Percentiles rank a stretch among this genome's conserved stretches.
phyloP scores from a whole-genome alignment of 768 basidiomycete genomes.

The Mycena sanguinolenta region DNA sequence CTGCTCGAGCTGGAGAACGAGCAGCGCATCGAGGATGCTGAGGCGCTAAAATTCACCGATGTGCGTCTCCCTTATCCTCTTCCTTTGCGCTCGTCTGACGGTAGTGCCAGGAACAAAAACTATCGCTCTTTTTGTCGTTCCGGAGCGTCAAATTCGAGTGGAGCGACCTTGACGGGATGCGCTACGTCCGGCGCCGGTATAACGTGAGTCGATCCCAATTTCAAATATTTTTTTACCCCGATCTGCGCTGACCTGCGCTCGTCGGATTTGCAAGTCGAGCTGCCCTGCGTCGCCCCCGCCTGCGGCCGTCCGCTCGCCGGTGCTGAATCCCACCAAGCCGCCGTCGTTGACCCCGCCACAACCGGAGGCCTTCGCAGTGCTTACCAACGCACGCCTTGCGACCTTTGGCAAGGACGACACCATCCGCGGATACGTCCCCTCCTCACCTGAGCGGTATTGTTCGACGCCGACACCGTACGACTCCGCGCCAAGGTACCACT shows the following conservation, averaged over 20 bases:
- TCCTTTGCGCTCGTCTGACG: neutral
- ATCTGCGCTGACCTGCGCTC: constrained; percentile 37
- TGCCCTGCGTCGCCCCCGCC: neutral
- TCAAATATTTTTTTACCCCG: constrained; percentile 51
- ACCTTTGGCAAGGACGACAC: neutral
- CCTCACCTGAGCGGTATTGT: no score
- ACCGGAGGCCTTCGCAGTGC: no score
- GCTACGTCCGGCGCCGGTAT: no score
- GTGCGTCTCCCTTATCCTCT: constrained; percentile 43
- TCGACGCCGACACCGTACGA: no score
- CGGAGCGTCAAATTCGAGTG: constrained; percentile 38
- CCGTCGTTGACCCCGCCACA: neutral
- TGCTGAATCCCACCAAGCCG: neutral
- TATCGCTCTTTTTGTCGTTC: constrained; percentile 59
- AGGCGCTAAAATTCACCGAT: constrained; percentile 71
- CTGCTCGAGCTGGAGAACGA: constrained; percentile 66
- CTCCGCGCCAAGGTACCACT: no score
- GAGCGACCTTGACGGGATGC: no score
- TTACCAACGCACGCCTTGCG: no score
- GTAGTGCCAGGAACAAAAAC: constrained; percentile 54
- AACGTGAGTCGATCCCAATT: constrained; percentile 57
- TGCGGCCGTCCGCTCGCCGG: neutral
- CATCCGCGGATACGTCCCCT: no score
- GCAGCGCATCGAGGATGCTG: constrained; percentile 65
- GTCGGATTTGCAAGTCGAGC: neutral